Percentiles rank a stretch among this genome's conserved stretches.
These are phyloP conservation scores for Candida sp. DNA, from an alignment of 1,139 yeast genomes.

Conservation along the genomic window DNA sequence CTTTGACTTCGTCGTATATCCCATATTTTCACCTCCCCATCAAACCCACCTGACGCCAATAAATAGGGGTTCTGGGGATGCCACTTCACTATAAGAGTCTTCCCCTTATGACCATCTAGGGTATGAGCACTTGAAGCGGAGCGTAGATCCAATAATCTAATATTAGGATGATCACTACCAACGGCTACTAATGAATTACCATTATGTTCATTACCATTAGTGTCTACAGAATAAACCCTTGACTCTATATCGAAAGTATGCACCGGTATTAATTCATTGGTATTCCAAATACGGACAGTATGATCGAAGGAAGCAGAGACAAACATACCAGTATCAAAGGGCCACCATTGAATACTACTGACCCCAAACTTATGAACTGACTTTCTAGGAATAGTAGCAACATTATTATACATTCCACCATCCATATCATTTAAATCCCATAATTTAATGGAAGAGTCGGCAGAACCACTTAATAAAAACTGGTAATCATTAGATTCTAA, in stretches of 20 bases:
- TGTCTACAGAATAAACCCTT: slow-evolving; percentile 55
- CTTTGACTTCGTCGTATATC: slow-evolving; percentile 69
- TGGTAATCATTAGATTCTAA: slow-evolving; percentile 52
- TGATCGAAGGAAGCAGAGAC: slow-evolving; percentile 80
- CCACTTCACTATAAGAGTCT: slow-evolving; percentile 69
- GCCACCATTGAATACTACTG: slow-evolving; percentile 85
- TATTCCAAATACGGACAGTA: slow-evolving; percentile 79
- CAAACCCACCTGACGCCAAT: slow-evolving; percentile 74
- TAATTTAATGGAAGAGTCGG: slow-evolving; percentile 66
- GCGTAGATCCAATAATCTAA: slow-evolving; percentile 69
- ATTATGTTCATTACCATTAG: slow-evolving; percentile 24
- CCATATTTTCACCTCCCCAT: slow-evolving; percentile 70
- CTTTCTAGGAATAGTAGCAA: slow-evolving; percentile 50
- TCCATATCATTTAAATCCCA: slow-evolving; percentile 50
- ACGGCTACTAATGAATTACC: slow-evolving; percentile 61
- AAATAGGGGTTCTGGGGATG: slow-evolving; percentile 63
- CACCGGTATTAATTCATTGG: slow-evolving; percentile 59
- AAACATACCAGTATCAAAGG: slow-evolving; percentile 83
- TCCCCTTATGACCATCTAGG: slow-evolving; percentile 61
- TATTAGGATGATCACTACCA: slow-evolving; percentile 68
- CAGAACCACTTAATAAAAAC: slow-evolving; percentile 68
- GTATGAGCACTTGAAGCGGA: slow-evolving; percentile 72
- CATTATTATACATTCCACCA: slow-evolving; percentile 15
- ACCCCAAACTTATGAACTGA: slow-evolving; percentile 70
- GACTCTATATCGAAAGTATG: slow-evolving; percentile 56